Base-by-base conservation (phyloP, 2,329 filamentous ascomycete genomes). In the Fusarium austroafricanum region DNA sequence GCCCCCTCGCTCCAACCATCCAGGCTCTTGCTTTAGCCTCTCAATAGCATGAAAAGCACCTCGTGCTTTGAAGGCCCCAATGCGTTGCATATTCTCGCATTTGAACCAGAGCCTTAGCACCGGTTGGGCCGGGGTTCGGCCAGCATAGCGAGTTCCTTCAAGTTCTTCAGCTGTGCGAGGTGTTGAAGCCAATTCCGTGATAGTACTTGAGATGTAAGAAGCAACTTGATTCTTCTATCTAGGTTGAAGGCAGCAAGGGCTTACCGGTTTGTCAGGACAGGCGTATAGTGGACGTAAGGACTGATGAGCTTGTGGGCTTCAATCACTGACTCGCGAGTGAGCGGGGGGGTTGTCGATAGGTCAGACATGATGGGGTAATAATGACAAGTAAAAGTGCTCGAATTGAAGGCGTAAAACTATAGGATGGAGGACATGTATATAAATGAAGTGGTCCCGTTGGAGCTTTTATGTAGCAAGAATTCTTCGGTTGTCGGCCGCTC, bases 31-130 rank as follows among this genome's bases (percentile, higher is more conserved):
- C 75, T 90, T 88, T 75, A 97, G 79, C 57, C 91, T 81, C 73
- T 89, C 85, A 37, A 97, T 76, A 1, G 94, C 94, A 79, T 97
- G 93, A 72, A 97, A 97, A 0, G 94, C 95, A 7, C 95, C 96
- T 9, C 95, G 84, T 17, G 89, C 91, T 81, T 98, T 98, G 83
- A 98, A 98, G 2, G 95, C 95, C 51, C 95, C 96, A 55, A 96
- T 89, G 55, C 89, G 89, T 82, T 98, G 96, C 60, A 93, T 83
- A 79, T 97, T 97, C 83, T 98, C 95, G 79, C 93, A 96, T 82
- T 98, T 98, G 87, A 98, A 97, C 83, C 92, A 96, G 52, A 98
- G 84, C 14, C 88, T 84, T 38, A 97, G 81, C 49, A 81, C 87
- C 0, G 93, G 93, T 6, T 77, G 81, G 2, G 91, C 87, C 0